Conservation (phyloP, 1,139 yeast genomes). For the Lodderomyces oxycetoniae region DNA sequence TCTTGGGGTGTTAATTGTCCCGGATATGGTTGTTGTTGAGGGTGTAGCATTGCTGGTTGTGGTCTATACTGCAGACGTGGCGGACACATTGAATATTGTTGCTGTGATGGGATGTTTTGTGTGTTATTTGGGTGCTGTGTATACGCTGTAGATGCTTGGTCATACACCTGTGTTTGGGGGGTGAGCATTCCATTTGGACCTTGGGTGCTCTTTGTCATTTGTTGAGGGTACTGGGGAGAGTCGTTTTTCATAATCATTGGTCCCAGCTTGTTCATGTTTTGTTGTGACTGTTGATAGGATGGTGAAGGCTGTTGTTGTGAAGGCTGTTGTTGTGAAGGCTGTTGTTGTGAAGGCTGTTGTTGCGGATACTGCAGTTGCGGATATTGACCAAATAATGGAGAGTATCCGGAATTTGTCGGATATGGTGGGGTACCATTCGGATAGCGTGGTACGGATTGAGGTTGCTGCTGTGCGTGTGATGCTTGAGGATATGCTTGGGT, state of each 20-base stretch:
- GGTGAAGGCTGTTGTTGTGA: not conserved
- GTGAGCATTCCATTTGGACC: not conserved
- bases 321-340: not conserved
- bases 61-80: constrained; percentile 12
- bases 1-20: constrained; percentile 3
- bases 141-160: too few relatives aligned
- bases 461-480: too few relatives aligned
- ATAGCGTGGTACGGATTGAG: constrained; percentile 2
- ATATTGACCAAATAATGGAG: constrained; percentile 1
- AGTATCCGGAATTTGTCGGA: constrained; percentile 1
- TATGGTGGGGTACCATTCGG: constrained; percentile 2
- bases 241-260: too few relatives aligned
- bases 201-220: too few relatives aligned
- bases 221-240: too few relatives aligned
- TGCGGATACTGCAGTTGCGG: not conserved
- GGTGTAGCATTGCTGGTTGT: constrained; percentile 5
- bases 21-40: constrained; percentile 2
- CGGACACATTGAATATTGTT: too few relatives aligned
- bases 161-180: too few relatives aligned
- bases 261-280: too few relatives aligned
- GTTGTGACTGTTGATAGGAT: not conserved
- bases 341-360: not conserved
- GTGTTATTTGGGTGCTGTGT: too few relatives aligned
- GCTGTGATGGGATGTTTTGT: too few relatives aligned
- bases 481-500: too few relatives aligned